A percentile compares a stretch with the other conserved stretches of the same genome.
Evolutionary conservation across 163 green algal species (phyloP).

Genomic region (Scenedesmus sp.): DNA sequence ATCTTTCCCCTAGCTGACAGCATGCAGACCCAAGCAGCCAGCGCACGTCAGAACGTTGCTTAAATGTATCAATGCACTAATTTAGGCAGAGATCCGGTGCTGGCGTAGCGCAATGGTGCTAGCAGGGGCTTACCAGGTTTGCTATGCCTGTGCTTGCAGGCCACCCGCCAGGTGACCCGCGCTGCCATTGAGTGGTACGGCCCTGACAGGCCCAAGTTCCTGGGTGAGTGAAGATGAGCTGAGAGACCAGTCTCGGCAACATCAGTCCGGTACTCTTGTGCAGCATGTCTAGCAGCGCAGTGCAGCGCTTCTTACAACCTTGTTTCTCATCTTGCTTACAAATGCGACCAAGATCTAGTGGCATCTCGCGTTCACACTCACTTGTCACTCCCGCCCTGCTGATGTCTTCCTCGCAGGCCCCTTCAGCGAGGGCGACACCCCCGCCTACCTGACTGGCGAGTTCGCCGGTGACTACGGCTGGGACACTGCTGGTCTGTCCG

Average conservation of each 20-base stretch:
- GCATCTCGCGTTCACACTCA: background rate
- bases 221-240: conserved; percentile 65
- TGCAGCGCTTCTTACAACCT: background rate
- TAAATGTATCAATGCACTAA: background rate
- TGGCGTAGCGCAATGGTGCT: background rate
- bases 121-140: background rate
- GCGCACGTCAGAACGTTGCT: background rate
- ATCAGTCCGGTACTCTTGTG: background rate
- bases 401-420: conserved; percentile 44
- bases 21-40: background rate
- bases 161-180: conserved; percentile 47
- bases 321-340: too few species aligned
- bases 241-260: background rate
- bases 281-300: background rate
- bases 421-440: conserved; percentile 77
- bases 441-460: conserved; percentile 88
- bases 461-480: conserved; percentile 97
- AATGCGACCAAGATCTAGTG: too few species aligned
- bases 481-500: conserved; percentile 91
- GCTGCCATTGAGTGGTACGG: conserved; percentile 52
- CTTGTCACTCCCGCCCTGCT: background rate
- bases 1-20: background rate
- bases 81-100: background rate
- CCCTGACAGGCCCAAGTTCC: conserved; percentile 81
- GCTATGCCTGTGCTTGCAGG: conserved; percentile 8